Percentiles rank a stretch among this genome's conserved stretches.
Conservation (phyloP, 768 basidiomycete genomes). For the Phylloporus rhodoxanthus region DNA sequence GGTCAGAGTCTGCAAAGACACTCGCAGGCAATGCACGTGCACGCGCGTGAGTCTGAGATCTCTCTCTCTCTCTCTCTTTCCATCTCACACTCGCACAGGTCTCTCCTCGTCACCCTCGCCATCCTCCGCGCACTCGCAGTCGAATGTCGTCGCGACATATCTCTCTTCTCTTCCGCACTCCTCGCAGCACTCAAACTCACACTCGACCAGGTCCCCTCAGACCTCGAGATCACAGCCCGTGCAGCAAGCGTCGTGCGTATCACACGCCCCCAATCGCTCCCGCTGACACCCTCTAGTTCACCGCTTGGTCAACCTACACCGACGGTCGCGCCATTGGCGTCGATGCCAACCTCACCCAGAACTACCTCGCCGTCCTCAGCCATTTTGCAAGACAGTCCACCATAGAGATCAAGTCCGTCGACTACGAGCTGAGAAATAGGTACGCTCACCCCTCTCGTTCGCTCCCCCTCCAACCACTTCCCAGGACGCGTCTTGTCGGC, state of each 20-base stretch:
- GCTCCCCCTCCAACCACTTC: neutral
- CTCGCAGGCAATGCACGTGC: slow-evolving; percentile 65
- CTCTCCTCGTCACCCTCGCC: slow-evolving; percentile 75
- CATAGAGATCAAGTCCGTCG: slow-evolving; percentile 41
- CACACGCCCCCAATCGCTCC: neutral
- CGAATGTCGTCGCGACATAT: slow-evolving; percentile 82
- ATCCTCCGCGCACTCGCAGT: slow-evolving; percentile 77
- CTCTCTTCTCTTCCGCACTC: slow-evolving; percentile 65
- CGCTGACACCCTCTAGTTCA: slow-evolving; percentile 50
- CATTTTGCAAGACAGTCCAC: slow-evolving; percentile 62
- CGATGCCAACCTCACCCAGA: slow-evolving; percentile 60
- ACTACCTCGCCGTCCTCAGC: slow-evolving; percentile 63
- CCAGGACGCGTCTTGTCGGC: slow-evolving; percentile 78
- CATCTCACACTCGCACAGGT: slow-evolving; percentile 35
- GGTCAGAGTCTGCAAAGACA: slow-evolving; percentile 59
- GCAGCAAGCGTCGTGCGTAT: slow-evolving; percentile 73
- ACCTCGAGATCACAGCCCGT: slow-evolving; percentile 71
- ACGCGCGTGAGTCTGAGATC: slow-evolving; percentile 73
- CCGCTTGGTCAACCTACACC: slow-evolving; percentile 88
- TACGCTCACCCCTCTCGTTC: slow-evolving; percentile 20
- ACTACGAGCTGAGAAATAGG: slow-evolving; percentile 75
- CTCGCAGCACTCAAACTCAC: slow-evolving; percentile 59
- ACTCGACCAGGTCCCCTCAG: slow-evolving; percentile 48
- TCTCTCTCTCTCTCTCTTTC: neutral
- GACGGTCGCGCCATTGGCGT: slow-evolving; percentile 79